Conservation (phyloP, 129 eudicot genomes). For the Helianthus annuus region DNA sequence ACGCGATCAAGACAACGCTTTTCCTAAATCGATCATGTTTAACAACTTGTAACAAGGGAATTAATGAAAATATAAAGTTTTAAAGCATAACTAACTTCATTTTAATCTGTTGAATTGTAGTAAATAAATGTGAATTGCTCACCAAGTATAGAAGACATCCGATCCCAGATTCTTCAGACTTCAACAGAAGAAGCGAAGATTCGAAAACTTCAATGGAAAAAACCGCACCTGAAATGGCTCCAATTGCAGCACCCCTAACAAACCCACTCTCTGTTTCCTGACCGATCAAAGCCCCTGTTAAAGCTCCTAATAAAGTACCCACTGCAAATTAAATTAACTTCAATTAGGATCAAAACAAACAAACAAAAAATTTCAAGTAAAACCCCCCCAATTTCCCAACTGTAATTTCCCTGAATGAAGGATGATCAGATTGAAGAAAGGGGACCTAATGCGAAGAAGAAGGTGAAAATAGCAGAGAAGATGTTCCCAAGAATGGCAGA, state of each 20-base stretch:
- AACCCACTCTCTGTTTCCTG: conserved; percentile 99
- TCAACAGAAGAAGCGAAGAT: conserved; percentile 86
- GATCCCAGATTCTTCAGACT: conserved; percentile 91
- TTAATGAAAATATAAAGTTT: conserved; percentile 1
- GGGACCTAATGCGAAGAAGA: conserved; percentile 86
- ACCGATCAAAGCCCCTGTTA: conserved; percentile 96
- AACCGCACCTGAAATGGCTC: conserved; percentile 99
- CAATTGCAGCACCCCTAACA: conserved; percentile 95
- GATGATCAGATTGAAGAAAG: not conserved
- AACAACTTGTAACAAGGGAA: conserved; percentile 3
- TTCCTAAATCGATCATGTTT: conserved; percentile 14
- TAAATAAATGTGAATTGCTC: conserved; percentile 28
- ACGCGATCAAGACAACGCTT: not conserved
- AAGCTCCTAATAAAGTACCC: conserved; percentile 90
- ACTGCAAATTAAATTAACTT: conserved; percentile 46
- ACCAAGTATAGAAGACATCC: conserved; percentile 94
- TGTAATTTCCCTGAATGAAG: not conserved
- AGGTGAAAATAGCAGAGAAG: conserved; percentile 89
- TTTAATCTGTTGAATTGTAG: not conserved
- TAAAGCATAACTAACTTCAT: not conserved
- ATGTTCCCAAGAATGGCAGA: conserved; percentile 73
- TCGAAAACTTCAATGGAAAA: conserved; percentile 97
- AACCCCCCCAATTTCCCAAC: conserved; percentile 13
- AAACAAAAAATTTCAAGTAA: no score
- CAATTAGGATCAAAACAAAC: no score